Percentiles rank a stretch among this genome's conserved stretches.
phyloP scores from a whole-genome alignment of 768 basidiomycete genomes.

The Boletus vinaceobasis region DNA sequence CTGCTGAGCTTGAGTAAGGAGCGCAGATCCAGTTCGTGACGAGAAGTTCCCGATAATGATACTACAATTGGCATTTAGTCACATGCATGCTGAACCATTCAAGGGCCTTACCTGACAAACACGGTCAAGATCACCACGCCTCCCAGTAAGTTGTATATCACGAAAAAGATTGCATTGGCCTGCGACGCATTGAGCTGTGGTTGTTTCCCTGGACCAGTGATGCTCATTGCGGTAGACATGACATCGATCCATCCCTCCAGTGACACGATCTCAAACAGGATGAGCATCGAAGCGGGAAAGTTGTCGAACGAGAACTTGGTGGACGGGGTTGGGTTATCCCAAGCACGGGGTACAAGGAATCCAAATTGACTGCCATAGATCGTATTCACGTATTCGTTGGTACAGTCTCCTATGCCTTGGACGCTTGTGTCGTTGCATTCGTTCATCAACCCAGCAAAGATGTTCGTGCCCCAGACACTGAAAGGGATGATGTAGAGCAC shows the following conservation, averaged over 20 bases:
- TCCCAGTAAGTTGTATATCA: slow-evolving; percentile 89
- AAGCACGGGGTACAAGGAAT: slow-evolving; percentile 80
- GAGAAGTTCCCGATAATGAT: slow-evolving; percentile 96
- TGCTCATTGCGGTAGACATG: slow-evolving; percentile 74
- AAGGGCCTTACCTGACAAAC: slow-evolving; percentile 69
- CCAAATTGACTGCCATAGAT: slow-evolving; percentile 59
- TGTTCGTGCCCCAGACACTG: slow-evolving; percentile 91
- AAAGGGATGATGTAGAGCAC: slow-evolving; percentile 91
- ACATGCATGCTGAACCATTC: not conserved
- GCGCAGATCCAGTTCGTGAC: slow-evolving; percentile 79
- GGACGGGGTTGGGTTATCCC: slow-evolving; percentile 81
- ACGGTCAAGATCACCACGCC: slow-evolving; percentile 86
- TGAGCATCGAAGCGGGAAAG: slow-evolving; percentile 79
- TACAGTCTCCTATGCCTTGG: slow-evolving; percentile 60
- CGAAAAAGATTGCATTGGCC: slow-evolving; percentile 85
- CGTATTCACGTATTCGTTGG: slow-evolving; percentile 67
- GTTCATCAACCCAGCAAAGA: slow-evolving; percentile 84
- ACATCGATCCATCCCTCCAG: slow-evolving; percentile 98
- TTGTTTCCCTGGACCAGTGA: slow-evolving; percentile 67
- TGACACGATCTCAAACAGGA: slow-evolving; percentile 94
- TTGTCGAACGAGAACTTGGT: slow-evolving; percentile 88
- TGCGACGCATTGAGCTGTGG: slow-evolving; percentile 71
- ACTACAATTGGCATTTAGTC: slow-evolving; percentile 41
- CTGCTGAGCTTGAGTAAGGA: slow-evolving; percentile 80
- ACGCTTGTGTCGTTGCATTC: slow-evolving; percentile 68